These are phyloP conservation scores for Yamadazyma oceani DNA, from an alignment of 1,139 yeast species.

Conservation along the genomic window DNA sequence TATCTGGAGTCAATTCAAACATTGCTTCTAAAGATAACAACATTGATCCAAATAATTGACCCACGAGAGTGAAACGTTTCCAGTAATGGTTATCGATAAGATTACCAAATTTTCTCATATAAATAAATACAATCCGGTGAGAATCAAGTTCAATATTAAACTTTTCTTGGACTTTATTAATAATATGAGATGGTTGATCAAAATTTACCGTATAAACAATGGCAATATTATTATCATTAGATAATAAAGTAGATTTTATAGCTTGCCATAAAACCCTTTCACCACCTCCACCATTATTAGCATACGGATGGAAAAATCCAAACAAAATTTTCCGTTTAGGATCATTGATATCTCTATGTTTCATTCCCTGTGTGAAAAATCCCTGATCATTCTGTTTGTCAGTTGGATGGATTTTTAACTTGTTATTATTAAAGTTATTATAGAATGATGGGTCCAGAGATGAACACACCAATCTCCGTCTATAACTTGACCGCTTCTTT, in stretches of 20 bases:
- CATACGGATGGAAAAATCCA: slow-evolving; percentile 95
- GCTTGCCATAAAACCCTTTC: slow-evolving; percentile 97
- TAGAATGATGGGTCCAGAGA: slow-evolving; percentile 49
- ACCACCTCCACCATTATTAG: slow-evolving; percentile 98
- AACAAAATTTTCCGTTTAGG: slow-evolving; percentile 46
- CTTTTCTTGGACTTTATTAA: slow-evolving; percentile 57
- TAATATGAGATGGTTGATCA: slow-evolving; percentile 51
- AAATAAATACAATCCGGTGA: slow-evolving; percentile 67
- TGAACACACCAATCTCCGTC: slow-evolving; percentile 57
- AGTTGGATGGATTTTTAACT: slow-evolving; percentile 33
- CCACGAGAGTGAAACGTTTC: slow-evolving; percentile 78
- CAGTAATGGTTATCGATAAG: slow-evolving; percentile 72
- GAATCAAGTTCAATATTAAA: slow-evolving; percentile 62
- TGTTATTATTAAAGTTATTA: slow-evolving; percentile 44
- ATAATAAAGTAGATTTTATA: slow-evolving; percentile 64
- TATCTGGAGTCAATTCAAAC: slow-evolving; percentile 71
- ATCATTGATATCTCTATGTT: slow-evolving; percentile 38
- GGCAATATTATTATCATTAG: slow-evolving; percentile 54
- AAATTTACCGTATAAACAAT: slow-evolving; percentile 75
- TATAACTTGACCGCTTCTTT: slow-evolving; percentile 41
- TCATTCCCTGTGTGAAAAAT: slow-evolving; percentile 29
- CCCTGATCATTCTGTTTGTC: slow-evolving; percentile 28
- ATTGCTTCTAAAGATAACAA: slow-evolving; percentile 72
- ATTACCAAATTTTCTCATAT: slow-evolving; percentile 54
- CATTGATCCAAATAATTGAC: slow-evolving; percentile 83